Evolutionary conservation across 306 rosid genomes (phyloP), one percentile per base, ranked within the genome.

Genomic region (Phaseolus lunatus): DNA sequence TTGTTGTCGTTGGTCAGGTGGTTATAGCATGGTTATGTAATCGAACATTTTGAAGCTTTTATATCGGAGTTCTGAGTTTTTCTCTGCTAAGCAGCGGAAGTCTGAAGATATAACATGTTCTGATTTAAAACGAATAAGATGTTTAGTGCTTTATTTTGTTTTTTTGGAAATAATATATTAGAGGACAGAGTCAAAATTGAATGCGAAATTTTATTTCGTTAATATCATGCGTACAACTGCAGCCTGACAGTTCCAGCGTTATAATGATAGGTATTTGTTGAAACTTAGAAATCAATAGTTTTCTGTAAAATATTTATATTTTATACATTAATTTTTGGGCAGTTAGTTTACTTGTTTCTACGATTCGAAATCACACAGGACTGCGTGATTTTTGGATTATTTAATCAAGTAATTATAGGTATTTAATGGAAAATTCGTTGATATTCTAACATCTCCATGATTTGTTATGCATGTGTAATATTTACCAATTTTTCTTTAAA

Each of bases 1-100:
- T 3, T 11, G 47, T 5, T 14, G 54, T 31, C 59, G 27, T 22
- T 33, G 66, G 37, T 29, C 70, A 66, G 16, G 16, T 66, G 54
- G n/a, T 50, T 66, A 63, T 63, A 13, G 18, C 35, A 29, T 78
- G 22, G 54, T 72, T 52, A 50, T n/a, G 56, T 37, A 47, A 22
- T 72, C 62, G 56, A 71, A 24, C 58, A 45, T 7, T 18, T 59
- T 11, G 48, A 31, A 11, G 18, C 3, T 31, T 33, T 31, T 31
- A 27, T 22, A 13, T 24, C 12, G 15, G 47, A 62, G 48, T 61
- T 35, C 18, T 35, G 9, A 18, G 22, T 59, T 47, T 61, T 45
- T 59, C 44, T 39, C 8, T 44, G 11, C 27, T 24, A 43, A 57
- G 57, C 15, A 1, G 33, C 9, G 4, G 24, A 31, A 3, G 37